Evolutionary conservation across 225 moss, liverwort and hornwort genomes (phyloP), one percentile per base, ranked within the genome.

Genomic region (Physcomitrellopsis africana): DNA sequence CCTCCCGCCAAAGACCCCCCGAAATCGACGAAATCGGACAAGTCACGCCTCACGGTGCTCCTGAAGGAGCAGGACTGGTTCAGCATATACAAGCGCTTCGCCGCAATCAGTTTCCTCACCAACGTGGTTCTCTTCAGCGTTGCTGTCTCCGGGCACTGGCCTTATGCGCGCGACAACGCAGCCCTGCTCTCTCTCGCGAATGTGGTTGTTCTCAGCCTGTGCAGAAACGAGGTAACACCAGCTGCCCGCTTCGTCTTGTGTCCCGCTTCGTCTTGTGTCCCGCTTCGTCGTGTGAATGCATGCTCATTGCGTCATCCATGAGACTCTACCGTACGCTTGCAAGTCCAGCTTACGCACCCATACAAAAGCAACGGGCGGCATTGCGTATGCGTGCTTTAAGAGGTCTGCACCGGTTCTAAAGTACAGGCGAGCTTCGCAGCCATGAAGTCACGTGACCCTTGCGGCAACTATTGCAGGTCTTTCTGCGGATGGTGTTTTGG

Each of bases 401-500:
- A 29, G 29, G 29, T 4, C 4, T 37, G 32, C 3, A 0, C 32
- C 5, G 32, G 32, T 37, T 37, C 4, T 37, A 2, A 37, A 37
- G 4, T 37, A 7, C 32, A 37, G 32, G 7, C 32, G 32, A 37
- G 32, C 32, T 37, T 37, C 32, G 32, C 32, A 37, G 32, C 32
- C 32, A 37, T 37, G 32, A 37, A 7, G 0, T 37, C 0, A 37
- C 32, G 32, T 37, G 7, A 37, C 32, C 32, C 32, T 37, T 37
- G 32, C 32, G 7, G 3, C 32, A 37, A 37, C 32, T 37, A 1
- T 7, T 37, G 32, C 32, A 82, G 42, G 73, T 74, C 17, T 69
- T 73, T 29, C 72, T 82, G 52, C 66, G 78, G 23, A 23, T 76
- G 41, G 12, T 77, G 20, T 84, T 84, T 68, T 84, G 83, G 83